Evolutionary conservation across 805 yeast genomes (phyloP).

Genomic region (Blastobotrys muscicola): DNA sequence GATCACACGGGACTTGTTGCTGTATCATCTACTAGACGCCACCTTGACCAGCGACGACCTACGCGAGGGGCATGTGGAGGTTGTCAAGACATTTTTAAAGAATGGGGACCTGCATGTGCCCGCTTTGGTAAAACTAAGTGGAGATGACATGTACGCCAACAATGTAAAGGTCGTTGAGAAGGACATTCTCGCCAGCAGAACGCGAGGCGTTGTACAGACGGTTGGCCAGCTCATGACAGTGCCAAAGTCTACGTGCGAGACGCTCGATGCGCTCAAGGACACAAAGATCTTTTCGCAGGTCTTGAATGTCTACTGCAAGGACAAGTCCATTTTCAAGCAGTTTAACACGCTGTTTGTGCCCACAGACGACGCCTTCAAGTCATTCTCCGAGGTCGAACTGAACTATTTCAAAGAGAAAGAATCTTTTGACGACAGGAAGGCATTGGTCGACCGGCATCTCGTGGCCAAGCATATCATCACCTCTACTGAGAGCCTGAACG

Average conservation of each 20-base stretch:
- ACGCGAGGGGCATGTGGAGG: constrained; percentile 1
- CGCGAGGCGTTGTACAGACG: constrained; percentile 60
- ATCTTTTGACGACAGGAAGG: no score
- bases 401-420: constrained; percentile 31
- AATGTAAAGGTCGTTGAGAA: constrained; percentile 43
- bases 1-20: constrained; percentile 16
- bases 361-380: constrained; percentile 29
- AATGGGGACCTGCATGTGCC: constrained; percentile 5
- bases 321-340: constrained; percentile 10
- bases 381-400: constrained; percentile 34
- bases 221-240: constrained; percentile 35
- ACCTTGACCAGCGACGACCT: constrained; percentile 26
- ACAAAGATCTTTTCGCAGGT: constrained; percentile 3
- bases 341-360: constrained; percentile 42
- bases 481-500: no score
- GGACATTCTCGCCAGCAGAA: constrained; percentile 51
- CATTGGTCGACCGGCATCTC: no score
- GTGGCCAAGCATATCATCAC: no score
- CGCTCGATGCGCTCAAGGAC: constrained; percentile 6
- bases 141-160: constrained; percentile 5
- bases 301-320: constrained; percentile 11
- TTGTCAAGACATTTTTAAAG: constrained; percentile 7
- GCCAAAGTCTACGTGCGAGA: constrained; percentile 15
- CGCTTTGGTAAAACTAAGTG: not conserved
- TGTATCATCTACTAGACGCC: constrained; percentile 29